A percentile compares a stretch with the other conserved stretches of the same genome.
phyloP scores from a whole-genome alignment of 2,329 filamentous ascomycete genomes.

The Fusarium multiceps region DNA sequence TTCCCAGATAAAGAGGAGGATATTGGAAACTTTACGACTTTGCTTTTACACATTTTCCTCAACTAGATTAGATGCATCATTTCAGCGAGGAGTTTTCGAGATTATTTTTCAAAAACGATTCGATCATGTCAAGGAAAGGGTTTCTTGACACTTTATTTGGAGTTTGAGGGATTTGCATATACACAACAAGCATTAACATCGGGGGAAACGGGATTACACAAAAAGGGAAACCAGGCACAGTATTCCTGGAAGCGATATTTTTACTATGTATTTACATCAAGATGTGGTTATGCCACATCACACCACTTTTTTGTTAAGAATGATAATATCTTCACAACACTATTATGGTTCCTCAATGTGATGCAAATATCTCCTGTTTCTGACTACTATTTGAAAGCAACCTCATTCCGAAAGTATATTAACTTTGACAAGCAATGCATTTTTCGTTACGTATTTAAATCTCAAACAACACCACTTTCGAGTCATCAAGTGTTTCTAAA shows the following conservation, averaged over 20 bases:
- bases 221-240: slow-evolving; percentile 21
- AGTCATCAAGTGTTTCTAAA: slow-evolving; percentile 14
- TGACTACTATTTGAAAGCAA: neutral
- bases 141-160: slow-evolving; percentile 18
- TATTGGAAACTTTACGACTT: slow-evolving; percentile 31
- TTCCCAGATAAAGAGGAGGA: slow-evolving; percentile 22
- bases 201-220: slow-evolving; percentile 17
- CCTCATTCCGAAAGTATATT: neutral
- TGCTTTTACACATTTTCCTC: slow-evolving; percentile 9
- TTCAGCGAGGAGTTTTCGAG: slow-evolving; percentile 44
- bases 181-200: slow-evolving; percentile 3
- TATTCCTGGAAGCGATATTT: slow-evolving; percentile 23
- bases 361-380: slow-evolving; percentile 6
- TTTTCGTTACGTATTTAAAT: slow-evolving; percentile 1
- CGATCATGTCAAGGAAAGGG: slow-evolving; percentile 6
- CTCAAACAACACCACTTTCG: slow-evolving; percentile 22
- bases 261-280: slow-evolving; percentile 27
- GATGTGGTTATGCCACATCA: slow-evolving; percentile 10
- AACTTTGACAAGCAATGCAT: neutral
- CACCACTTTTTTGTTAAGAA: slow-evolving; percentile 19
- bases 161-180: slow-evolving; percentile 19
- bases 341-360: neutral
- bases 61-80: slow-evolving; percentile 24
- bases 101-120: slow-evolving; percentile 25
- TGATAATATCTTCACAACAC: slow-evolving; percentile 18